Base-by-base conservation (phyloP, 1,284 basidiomycete genomes). In the Puccinia coronata region DNA sequence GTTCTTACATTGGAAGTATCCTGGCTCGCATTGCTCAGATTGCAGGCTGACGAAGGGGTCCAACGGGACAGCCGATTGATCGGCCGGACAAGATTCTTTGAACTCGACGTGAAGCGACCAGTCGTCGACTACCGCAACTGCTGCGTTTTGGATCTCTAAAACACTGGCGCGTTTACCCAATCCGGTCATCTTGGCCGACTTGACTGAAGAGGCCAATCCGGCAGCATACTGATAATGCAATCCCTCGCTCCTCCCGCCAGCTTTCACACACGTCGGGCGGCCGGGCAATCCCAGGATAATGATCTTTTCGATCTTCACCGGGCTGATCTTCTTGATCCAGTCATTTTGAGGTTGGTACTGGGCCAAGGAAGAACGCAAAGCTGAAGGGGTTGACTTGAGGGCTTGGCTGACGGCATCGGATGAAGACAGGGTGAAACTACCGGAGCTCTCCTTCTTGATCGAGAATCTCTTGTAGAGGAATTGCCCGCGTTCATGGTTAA, bases 231-330 rank as follows among this genome's bases (percentile, higher is more conserved):
- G 78, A 47, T 84, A 85, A 0, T 83, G 82, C 69, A 86, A 82
- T 5, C 84, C 84, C 41, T 63, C 41, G 1, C 23, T 28, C 8
- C 65, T 51, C 1, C 83, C 84, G 28, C 73, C 39, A 18, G 75
- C 18, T 61, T 82, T 82, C 63, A 85, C 80, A 73, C 84, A 85
- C 0, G 82, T 82, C 0, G 93, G 93, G 85, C 89, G 90, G 63
- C 83, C 84, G n/a, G 87, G 85, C 80, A 95, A 86, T 0, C 95
- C 95, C 14, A 95, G 87, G 3, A 98, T 88, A 51, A 94, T 88
- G 47, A 98, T 86, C 85, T 91, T 91, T 87, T 96, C 94, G 25
- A 97, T 90, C 70, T 91, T 88, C 79, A 97, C 93, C 43, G 89
- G 88, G 0, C 82, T 82, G 49, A 96, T 88, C 82, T 86, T 89